These are phyloP conservation scores for Pelagomonas calceolata DNA, from an alignment of 108 stramenopile species.

Conservation along the genomic window DNA sequence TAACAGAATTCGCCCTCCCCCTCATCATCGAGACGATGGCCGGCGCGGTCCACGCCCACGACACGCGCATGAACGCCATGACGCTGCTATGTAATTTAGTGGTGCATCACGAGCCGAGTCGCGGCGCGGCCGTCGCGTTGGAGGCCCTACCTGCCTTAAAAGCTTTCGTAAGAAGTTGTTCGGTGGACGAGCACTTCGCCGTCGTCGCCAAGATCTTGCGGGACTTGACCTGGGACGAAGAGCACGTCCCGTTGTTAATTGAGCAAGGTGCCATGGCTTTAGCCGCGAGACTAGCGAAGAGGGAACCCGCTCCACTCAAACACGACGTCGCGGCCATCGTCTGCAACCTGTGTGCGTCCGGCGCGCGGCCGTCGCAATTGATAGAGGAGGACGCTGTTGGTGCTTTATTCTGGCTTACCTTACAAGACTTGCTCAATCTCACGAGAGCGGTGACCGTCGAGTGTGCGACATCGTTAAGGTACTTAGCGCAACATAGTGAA, in stretches of 20 bases:
- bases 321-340: conserved; percentile 12
- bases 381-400: conserved; percentile 8
- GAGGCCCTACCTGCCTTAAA: conserved; percentile 7
- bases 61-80: conserved; percentile 9
- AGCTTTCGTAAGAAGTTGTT: not conserved
- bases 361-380: not conserved
- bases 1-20: not conserved
- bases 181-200: not conserved
- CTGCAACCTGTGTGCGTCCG: conserved; percentile 5
- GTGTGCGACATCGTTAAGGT: not conserved
- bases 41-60: not conserved
- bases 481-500: not conserved
- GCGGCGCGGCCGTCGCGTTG: not conserved
- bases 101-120: not conserved
- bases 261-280: conserved; percentile 3
- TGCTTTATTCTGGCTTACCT: conserved; percentile 15
- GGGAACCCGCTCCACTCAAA: conserved; percentile 5
- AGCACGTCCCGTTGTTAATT: not conserved
- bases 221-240: not conserved
- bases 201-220: conserved; percentile 13
- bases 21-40: not conserved
- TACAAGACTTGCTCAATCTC: conserved; percentile 7
- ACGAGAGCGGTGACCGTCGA: not conserved
- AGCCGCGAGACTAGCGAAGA: conserved; percentile 5
- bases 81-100: conserved; percentile 5